Conservation (phyloP, 2,329 filamentous ascomycete genomes). For the Parascedosporium putredinis region DNA sequence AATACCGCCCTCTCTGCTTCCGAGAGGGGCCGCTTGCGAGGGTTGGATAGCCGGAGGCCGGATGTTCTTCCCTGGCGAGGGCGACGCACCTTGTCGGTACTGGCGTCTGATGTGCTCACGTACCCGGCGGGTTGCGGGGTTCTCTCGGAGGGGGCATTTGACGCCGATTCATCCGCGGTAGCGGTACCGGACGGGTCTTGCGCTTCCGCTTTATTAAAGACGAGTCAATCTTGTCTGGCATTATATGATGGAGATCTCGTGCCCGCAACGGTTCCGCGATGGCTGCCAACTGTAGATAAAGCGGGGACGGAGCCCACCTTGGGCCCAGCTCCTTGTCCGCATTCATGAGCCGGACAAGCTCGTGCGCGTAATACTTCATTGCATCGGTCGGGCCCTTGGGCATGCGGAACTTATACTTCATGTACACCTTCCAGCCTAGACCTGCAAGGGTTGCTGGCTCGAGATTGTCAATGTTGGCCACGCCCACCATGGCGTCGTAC, state of each 20-base stretch:
- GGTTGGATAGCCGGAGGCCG: slow-evolving; percentile 4
- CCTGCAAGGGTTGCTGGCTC: slow-evolving; percentile 14
- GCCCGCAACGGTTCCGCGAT: neutral
- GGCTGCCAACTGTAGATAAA: neutral
- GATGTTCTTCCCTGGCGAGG: neutral
- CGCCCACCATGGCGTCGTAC: slow-evolving; percentile 2
- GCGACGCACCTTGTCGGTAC: neutral
- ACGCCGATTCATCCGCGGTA: too few species aligned
- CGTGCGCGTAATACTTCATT: slow-evolving; percentile 2
- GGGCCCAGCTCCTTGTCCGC: neutral
- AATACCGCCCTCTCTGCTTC: slow-evolving; percentile 8
- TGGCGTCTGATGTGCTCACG: neutral
- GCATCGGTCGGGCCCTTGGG: slow-evolving; percentile 10
- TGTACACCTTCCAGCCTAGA: slow-evolving; percentile 22
- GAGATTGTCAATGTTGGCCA: slow-evolving; percentile 12
- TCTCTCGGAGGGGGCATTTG: too few species aligned
- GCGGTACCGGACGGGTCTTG: neutral
- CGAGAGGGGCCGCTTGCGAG: slow-evolving; percentile 2
- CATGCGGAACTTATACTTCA: slow-evolving; percentile 20
- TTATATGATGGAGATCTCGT: neutral
- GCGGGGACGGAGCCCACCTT: neutral
- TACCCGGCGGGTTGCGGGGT: neutral
- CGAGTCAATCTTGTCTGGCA: neutral
- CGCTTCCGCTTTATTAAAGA: slow-evolving; percentile 1
- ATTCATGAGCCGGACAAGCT: slow-evolving; percentile 1